Evolutionary conservation across 768 basidiomycete genomes (phyloP), one percentile per base, ranked within the genome.

Genomic region (Cystofilobasidium bisporidii): DNA sequence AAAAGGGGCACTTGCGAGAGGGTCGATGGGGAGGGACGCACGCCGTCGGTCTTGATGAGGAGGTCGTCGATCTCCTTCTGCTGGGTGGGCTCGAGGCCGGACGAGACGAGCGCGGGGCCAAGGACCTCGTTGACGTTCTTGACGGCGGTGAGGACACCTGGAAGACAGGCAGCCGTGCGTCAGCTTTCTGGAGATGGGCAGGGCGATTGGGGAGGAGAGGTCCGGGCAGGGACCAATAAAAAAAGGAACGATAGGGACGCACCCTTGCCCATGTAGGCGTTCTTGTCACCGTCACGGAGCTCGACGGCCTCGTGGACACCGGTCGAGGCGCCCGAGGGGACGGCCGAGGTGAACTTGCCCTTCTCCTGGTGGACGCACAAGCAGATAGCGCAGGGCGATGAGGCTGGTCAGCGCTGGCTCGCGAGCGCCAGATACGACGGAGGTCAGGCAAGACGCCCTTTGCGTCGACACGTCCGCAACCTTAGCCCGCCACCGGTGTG

Each of bases 261-360:
- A 88, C 94, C 94, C 82, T 98, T 99, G 75, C 96, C 96, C 73
- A 96, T 84, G 77, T 96, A 99, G 74, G 85, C 84, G 72, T 79
- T 79, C 80, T 96, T 96, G 82, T 91, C 93, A 71, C 87, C 87
- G 79, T 99, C 96, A 73, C 96, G 91, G 79, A 99, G 88, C 81
- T 99, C 96, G 72, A 97, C 91, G 71, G 96, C 96, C 79, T 99
- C 96, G 78, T 99, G 91, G 72, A 89, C 81, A 81, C 96, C 96
- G 63, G 96, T 98, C 67, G 96, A 99, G 50, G 96, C 96, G 78
- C 96, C 96, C 69, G 94, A 97, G 53, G 96, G 96, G 53, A 99
- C 96, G 71, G 90, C 85, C 69, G 91, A 89, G 69, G 91, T 87
- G 87, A 86, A 98, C 63, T 69, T 69, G 53, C 62, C 61, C 43